Evolutionary conservation across 768 basidiomycete genomes (phyloP).

Genomic region (Lactarius tabidus): DNA sequence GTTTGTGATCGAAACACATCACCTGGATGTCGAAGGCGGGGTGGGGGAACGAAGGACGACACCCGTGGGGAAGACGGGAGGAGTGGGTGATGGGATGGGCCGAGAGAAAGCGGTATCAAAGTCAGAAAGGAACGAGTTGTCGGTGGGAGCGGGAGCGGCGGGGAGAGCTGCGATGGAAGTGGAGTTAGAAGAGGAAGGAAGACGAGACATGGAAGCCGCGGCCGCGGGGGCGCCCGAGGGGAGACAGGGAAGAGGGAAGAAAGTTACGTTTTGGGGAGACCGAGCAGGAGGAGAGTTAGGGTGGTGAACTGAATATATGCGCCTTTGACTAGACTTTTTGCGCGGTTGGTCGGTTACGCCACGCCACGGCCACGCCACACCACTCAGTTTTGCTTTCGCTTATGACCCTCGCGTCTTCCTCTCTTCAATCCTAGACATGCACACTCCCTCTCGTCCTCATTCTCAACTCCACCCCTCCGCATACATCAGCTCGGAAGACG

Average conservation of each 20-base stretch:
- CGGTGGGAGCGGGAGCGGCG: constrained; percentile 13
- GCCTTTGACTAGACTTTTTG: constrained; percentile 56
- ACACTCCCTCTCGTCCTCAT: constrained; percentile 28
- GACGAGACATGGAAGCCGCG: constrained; percentile 5
- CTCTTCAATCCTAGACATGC: constrained; percentile 22
- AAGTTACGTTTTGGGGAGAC: constrained; percentile 65
- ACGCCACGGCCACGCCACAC: constrained; percentile 2
- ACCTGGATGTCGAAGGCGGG: constrained; percentile 84
- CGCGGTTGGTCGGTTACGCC: background rate
- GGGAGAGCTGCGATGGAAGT: constrained; percentile 41
- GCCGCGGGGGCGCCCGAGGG: constrained; percentile 18
- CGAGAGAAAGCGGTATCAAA: constrained; percentile 14
- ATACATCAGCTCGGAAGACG: constrained; percentile 22
- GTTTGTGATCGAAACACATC: constrained; percentile 86
- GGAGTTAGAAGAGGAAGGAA: constrained; percentile 44
- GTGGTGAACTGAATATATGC: constrained; percentile 56
- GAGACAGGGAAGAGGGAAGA: constrained; percentile 52
- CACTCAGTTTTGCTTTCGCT: background rate
- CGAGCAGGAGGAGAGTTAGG: constrained; percentile 33
- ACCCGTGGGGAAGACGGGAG: constrained; percentile 35
- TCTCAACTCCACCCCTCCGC: constrained; percentile 25
- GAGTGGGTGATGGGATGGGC: constrained; percentile 20
- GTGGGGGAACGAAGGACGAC: constrained; percentile 70
- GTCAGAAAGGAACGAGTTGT: background rate
- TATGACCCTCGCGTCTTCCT: background rate